phyloP scores from a whole-genome alignment of 225 moss, liverwort and hornwort species.

The Sphagnum tenellum region DNA sequence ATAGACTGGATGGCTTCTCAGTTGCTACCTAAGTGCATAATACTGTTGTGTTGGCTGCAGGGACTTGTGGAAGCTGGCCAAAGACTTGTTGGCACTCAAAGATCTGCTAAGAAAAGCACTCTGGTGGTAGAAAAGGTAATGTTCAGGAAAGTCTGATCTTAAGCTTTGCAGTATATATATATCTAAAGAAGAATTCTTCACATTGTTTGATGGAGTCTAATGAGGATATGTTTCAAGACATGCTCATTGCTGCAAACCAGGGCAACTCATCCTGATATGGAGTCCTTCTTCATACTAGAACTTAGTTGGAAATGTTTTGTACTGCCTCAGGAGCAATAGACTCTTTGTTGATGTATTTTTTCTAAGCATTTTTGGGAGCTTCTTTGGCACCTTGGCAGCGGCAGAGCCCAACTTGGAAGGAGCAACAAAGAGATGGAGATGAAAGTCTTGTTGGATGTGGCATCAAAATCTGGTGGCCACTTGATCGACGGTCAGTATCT shows the following conservation, averaged over 20 bases:
- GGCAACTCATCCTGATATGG: too few species aligned
- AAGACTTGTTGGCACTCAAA: constrained; percentile 36
- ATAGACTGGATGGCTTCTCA: too few species aligned
- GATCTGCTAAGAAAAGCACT: constrained; percentile 31
- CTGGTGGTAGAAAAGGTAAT: constrained; percentile 17
- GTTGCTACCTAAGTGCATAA: too few species aligned
- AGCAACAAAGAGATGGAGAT: constrained; percentile 34
- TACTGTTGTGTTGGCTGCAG: constrained; percentile 5
- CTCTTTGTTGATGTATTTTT: neutral
- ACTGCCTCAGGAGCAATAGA: constrained; percentile 4
- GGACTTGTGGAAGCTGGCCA: constrained; percentile 36
- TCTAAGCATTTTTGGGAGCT: neutral
- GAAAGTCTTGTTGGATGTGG: constrained; percentile 69
- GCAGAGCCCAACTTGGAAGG: constrained; percentile 35
- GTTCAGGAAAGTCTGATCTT: neutral
- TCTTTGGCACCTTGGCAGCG: neutral
- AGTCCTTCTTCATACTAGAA: too few species aligned
- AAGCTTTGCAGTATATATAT: too few species aligned
- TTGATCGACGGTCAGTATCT: constrained; percentile 68
- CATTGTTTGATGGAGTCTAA: neutral
- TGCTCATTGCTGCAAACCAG: too few species aligned
- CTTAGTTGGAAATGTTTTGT: too few species aligned
- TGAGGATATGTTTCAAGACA: neutral
- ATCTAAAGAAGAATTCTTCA: neutral
- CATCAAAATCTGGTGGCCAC: constrained; percentile 97